Base-by-base conservation (phyloP, 305 asterid genomes). In the Plantago coronopus region DNA sequence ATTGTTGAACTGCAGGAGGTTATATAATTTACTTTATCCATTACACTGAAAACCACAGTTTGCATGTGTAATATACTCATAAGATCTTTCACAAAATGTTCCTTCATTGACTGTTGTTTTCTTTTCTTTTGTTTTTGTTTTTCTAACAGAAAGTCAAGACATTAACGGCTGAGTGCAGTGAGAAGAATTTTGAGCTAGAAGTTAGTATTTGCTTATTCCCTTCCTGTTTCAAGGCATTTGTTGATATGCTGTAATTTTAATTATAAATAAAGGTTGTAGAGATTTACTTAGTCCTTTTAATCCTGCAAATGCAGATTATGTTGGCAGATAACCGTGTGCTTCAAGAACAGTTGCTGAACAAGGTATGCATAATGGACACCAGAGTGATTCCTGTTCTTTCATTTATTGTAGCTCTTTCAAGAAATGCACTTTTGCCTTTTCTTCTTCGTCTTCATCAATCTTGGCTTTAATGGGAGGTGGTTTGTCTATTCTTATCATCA, bases 1-100 rank as follows among this genome's bases (percentile, higher is more conserved):
- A 68, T 86, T 48, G 86, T 78, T 64, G 96, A 94, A 78, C 81
- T 86, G 96, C 95, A 88, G 75, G 94, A 94, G 97, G 99, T 90
- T 54, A 53, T 62, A 27, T 60, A 64, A 43, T 66, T 57, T 8
- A 23, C n/a, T 16, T 53, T 23, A 5, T 53, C 38, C 31, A 53
- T 53, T 23, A 6, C 27, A 1, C 15, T 13, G 22, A 46, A 42
- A 43, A 63, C 59, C n/a, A 44, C 34, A 8, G 54, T 37, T n/a
- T 59, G 57, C 21, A 46, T 15, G 16, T 27, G 47, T 63, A 50
- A 50, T 50, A 29, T 3, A 53, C 42, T 6, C 1, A 16, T 13
- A 14, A 8, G 17, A 23, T 23, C 16, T 34, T n/a, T 51, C 38
- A 14, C 38, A 12, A 51, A 34, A 10, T 34, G 42, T 34, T 34